Conservation (phyloP, 2,329 filamentous ascomycete genomes). For the Drechslerella dactyloides region DNA sequence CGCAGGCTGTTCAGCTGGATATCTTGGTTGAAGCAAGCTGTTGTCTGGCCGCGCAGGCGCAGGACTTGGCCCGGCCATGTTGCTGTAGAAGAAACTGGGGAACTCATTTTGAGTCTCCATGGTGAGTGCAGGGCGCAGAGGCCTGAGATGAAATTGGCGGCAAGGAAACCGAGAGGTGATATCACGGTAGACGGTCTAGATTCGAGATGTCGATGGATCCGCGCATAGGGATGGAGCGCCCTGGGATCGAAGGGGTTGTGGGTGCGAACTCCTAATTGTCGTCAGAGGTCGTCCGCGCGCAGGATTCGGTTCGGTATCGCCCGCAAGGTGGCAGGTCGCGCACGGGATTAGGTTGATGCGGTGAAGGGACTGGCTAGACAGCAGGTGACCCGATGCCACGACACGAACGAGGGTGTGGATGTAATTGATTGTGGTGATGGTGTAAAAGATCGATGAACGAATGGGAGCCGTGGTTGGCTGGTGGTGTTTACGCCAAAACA, state of each 20-base stretch:
- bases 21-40: conserved; percentile 26
- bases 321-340: conserved; percentile 11
- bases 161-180: not conserved
- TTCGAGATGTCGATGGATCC: conserved; percentile 6
- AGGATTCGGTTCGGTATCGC: conserved; percentile 14
- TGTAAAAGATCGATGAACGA: conserved; percentile 3
- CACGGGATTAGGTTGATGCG: conserved; percentile 5
- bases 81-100: conserved; percentile 48
- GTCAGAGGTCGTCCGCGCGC: conserved; percentile 16
- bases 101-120: conserved; percentile 45
- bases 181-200: conserved; percentile 10
- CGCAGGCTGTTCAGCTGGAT: conserved; percentile 17
- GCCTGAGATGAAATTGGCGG: conserved; percentile 16
- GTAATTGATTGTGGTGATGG: conserved; percentile 1
- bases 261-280: conserved; percentile 32
- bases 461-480: conserved; percentile 25
- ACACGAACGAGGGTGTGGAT: conserved; percentile 2
- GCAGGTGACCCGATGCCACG: conserved; percentile 14
- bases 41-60: conserved; percentile 23
- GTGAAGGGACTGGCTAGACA: conserved; percentile 4
- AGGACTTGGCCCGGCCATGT: conserved; percentile 35
- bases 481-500: conserved; percentile 51
- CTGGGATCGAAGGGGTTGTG: conserved; percentile 11
- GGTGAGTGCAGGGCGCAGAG: conserved; percentile 15
- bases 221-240: conserved; percentile 13